phyloP scores from a whole-genome alignment of 345 rosid genomes.

The Pelargonium nanum region DNA sequence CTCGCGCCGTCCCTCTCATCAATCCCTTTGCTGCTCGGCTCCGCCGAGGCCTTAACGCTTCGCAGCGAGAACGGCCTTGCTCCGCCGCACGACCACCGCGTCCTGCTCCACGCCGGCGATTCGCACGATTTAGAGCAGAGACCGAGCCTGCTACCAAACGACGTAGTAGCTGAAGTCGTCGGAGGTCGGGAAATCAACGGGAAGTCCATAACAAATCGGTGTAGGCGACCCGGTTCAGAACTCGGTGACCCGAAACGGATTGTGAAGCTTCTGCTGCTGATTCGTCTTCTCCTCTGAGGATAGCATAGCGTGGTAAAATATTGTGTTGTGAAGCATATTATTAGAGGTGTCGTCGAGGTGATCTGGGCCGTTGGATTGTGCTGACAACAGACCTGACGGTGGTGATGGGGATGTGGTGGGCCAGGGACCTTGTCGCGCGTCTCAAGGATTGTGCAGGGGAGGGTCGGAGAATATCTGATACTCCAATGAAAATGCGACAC shows the following conservation, averaged over 20 bases:
- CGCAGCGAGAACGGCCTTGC: constrained; percentile 3
- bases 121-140: background rate
- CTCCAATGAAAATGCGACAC: background rate
- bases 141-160: background rate
- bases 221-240: background rate
- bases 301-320: background rate
- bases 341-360: background rate
- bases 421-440: background rate
- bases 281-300: background rate
- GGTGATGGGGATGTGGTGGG: background rate
- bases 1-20: constrained; percentile 20
- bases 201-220: background rate
- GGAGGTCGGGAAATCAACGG: background rate
- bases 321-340: background rate
- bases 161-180: background rate
- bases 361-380: background rate
- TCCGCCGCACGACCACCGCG: background rate
- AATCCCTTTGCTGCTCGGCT: constrained; percentile 33
- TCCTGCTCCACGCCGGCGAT: background rate
- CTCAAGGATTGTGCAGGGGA: no score
- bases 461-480: background rate
- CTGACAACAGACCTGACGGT: background rate
- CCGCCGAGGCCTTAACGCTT: constrained; percentile 36
- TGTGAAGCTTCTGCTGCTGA: background rate
- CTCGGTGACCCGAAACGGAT: background rate